Percentiles rank a stretch among this genome's conserved stretches.
Evolutionary conservation across 176 grass and related monocot species (phyloP).

Genomic region (Typha latifolia): DNA sequence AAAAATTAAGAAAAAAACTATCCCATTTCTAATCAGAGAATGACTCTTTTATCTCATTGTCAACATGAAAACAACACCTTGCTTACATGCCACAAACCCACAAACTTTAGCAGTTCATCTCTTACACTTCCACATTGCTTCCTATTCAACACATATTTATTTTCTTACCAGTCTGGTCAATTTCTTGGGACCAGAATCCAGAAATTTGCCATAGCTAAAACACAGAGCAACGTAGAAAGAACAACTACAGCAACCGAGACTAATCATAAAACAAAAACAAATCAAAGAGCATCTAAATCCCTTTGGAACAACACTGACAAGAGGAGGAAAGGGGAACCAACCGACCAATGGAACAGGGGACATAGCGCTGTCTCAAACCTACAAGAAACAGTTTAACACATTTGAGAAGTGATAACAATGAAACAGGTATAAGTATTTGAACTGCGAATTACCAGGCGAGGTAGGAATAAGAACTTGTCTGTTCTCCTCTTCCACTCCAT

Average conservation of each 20-base stretch:
- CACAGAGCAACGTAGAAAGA: not conserved
- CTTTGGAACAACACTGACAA: not conserved
- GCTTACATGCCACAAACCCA: not conserved
- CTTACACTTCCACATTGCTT: not conserved
- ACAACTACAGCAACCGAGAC: not conserved
- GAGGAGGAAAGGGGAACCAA: not conserved
- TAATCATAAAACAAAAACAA: not conserved
- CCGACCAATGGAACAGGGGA: not conserved
- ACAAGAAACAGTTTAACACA: not conserved
- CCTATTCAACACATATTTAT: not conserved
- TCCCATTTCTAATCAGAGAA: constrained; percentile 1
- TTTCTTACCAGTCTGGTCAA: too few relatives aligned
- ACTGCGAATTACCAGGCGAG: not conserved
- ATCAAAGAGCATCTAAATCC: not conserved
- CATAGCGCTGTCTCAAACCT: not conserved
- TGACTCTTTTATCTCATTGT: not conserved
- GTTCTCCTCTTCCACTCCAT: not conserved
- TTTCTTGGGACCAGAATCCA: not conserved
- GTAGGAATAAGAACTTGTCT: not conserved
- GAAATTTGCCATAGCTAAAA: not conserved
- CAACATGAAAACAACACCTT: not conserved
- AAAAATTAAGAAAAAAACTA: not conserved
- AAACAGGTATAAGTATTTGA: not conserved
- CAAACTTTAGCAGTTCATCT: not conserved
- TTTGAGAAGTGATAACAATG: not conserved